Evolutionary conservation across 768 basidiomycete species (phyloP).

Genomic region (Nidula microcarpa): DNA sequence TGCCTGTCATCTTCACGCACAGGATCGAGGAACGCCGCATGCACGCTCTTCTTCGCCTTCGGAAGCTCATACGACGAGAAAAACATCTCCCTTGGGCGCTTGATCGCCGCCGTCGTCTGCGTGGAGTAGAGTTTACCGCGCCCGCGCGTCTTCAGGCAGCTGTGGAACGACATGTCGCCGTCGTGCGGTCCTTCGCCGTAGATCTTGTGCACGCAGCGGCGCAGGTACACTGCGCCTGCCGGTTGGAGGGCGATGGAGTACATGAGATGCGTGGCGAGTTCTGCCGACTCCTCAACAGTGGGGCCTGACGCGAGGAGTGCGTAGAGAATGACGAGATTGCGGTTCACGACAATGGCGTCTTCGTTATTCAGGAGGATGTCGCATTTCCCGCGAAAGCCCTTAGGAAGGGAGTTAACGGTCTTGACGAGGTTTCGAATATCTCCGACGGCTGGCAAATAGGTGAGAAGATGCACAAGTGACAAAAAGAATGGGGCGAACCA

Average conservation of each 20-base stretch:
- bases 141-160: constrained; percentile 28
- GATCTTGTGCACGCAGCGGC: constrained; percentile 28
- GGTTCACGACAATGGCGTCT: constrained; percentile 32
- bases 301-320: constrained; percentile 33
- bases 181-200: constrained; percentile 25
- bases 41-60: constrained; percentile 23
- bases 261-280: constrained; percentile 38
- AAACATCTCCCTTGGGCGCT: constrained; percentile 35
- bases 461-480: neutral
- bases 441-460: constrained; percentile 18
- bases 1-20: constrained; percentile 38
- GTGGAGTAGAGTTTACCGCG: constrained; percentile 29
- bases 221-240: constrained; percentile 28
- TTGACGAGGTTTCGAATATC: constrained; percentile 31
- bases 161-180: constrained; percentile 34
- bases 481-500: constrained; percentile 12
- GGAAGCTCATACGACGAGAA: constrained; percentile 22
- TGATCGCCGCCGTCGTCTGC: constrained; percentile 31
- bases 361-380: constrained; percentile 35
- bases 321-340: constrained; percentile 35
- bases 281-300: constrained; percentile 36
- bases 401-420: constrained; percentile 34
- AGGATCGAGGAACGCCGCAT: constrained; percentile 27
- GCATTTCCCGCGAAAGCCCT: constrained; percentile 28
- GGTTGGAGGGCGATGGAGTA: constrained; percentile 35